These are phyloP conservation scores for Pyronema domesticum DNA, from an alignment of 495 filamentous ascomycete species.

Conservation along the genomic window DNA sequence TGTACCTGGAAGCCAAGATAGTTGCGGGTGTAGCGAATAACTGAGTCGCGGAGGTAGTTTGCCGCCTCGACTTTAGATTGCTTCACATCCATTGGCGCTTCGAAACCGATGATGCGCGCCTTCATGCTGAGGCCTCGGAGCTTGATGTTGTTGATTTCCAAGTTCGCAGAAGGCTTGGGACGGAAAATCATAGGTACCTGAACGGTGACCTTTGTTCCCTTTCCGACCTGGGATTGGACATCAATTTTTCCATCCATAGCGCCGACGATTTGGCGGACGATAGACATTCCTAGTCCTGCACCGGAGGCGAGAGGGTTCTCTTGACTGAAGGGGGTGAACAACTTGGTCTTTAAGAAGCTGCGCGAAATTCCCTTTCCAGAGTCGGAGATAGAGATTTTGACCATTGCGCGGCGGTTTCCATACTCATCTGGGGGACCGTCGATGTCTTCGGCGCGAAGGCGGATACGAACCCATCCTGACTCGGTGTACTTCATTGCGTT, in stretches of 20 bases:
- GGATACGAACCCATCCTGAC: constrained; percentile 46
- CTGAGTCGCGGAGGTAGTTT: constrained; percentile 24
- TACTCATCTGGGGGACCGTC: constrained; percentile 12
- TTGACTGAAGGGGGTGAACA: constrained; percentile 57
- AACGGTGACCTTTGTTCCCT: constrained; percentile 44
- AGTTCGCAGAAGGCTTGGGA: neutral
- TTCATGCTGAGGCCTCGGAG: constrained; percentile 17
- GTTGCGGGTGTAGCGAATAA: constrained; percentile 22
- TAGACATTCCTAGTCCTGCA: constrained; percentile 50
- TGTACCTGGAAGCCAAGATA: constrained; percentile 29
- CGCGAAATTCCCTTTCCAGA: constrained; percentile 51
- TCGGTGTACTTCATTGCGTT: constrained; percentile 70
- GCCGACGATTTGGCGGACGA: constrained; percentile 47
- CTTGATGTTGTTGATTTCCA: constrained; percentile 13
- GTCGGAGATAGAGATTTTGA: constrained; percentile 40
- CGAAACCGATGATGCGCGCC: constrained; percentile 26
- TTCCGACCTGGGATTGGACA: constrained; percentile 37
- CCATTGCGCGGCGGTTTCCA: constrained; percentile 22
- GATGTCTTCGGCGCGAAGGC: constrained; percentile 32
- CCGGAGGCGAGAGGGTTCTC: constrained; percentile 48
- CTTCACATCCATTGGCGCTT: constrained; percentile 6
- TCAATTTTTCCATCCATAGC: constrained; percentile 42
- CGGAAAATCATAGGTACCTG: constrained; percentile 4
- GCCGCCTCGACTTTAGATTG: constrained; percentile 7
- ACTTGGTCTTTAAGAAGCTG: constrained; percentile 46